Conservation (phyloP, 805 yeast genomes). For the Metschnikowia bowlesiae region DNA sequence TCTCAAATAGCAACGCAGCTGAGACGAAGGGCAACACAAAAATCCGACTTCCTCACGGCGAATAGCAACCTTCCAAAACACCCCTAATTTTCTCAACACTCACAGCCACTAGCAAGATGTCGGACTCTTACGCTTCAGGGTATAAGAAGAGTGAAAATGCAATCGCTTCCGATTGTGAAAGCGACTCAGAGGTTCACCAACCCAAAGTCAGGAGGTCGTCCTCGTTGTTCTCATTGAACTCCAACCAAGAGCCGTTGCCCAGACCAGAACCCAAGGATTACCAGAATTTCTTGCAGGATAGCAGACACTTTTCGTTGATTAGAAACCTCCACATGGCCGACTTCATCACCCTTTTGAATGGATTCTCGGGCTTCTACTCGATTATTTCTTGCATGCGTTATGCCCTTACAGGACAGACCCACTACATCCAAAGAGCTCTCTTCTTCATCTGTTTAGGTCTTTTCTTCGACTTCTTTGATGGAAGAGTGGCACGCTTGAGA, state of each 20-base stretch:
- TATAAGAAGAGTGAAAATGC: conserved; percentile 29
- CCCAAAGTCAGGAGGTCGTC: conserved; percentile 46
- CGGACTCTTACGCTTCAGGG: conserved; percentile 18
- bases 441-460: conserved; percentile 85
- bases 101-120: conserved; percentile 9
- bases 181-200: conserved; percentile 23
- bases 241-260: conserved; percentile 58
- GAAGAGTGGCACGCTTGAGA: conserved; percentile 92
- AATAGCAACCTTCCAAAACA: neutral
- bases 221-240: conserved; percentile 49
- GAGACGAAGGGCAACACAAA: neutral
- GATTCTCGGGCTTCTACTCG: conserved; percentile 89
- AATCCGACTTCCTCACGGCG: neutral
- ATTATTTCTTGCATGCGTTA: conserved; percentile 81
- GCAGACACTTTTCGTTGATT: conserved; percentile 79
- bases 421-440: conserved; percentile 82
- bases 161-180: conserved; percentile 34
- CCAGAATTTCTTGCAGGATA: conserved; percentile 74
- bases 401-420: conserved; percentile 62
- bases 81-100: neutral
- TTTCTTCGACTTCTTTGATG: conserved; percentile 95
- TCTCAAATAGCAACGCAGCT: conserved; percentile 1
- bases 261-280: conserved; percentile 77
- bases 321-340: conserved; percentile 93
- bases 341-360: conserved; percentile 89